A percentile compares a stretch with the other conserved stretches of the same genome.
phyloP scores from a whole-genome alignment of 2,329 filamentous ascomycete species.

The Hirsutella minnesotensis region DNA sequence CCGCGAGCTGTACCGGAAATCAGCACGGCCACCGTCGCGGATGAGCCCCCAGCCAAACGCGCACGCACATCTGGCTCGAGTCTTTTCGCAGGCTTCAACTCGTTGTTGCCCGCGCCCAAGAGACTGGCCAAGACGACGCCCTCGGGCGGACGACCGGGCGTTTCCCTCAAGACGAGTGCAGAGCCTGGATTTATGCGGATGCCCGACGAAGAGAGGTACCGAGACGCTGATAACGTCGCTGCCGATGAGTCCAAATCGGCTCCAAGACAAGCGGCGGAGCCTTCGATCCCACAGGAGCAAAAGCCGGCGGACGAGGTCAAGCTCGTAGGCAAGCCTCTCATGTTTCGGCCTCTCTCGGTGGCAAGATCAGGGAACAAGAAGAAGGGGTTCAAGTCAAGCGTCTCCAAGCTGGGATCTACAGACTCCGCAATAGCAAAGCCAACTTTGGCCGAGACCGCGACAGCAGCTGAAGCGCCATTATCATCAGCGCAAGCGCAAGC shows the following conservation, averaged over 20 bases:
- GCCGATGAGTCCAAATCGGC: conserved; percentile 19
- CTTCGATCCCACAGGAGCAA: conserved; percentile 42
- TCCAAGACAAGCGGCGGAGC: conserved; percentile 27
- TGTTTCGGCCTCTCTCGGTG: conserved; percentile 85
- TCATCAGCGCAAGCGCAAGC: conserved; percentile 11
- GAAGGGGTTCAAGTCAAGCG: conserved; percentile 26
- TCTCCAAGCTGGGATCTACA: conserved; percentile 5
- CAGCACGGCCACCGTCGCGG: conserved; percentile 20
- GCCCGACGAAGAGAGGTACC: conserved; percentile 15
- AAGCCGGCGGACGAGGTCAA: conserved; percentile 54
- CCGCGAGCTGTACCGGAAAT: conserved; percentile 34
- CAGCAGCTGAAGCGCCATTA: conserved; percentile 5
- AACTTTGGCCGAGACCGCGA: conserved; percentile 1
- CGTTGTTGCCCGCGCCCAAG: conserved; percentile 79
- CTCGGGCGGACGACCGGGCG: conserved; percentile 17
- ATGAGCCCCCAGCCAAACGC: conserved; percentile 55
- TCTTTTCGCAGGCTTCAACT: conserved; percentile 71
- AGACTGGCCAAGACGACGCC: conserved; percentile 25
- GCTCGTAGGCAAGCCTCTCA: conserved; percentile 65
- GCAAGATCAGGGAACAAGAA: conserved; percentile 63
- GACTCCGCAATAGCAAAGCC: conserved; percentile 1
- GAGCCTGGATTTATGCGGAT: conserved; percentile 68
- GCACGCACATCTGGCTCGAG: conserved; percentile 44
- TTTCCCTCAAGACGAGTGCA: conserved; percentile 73
- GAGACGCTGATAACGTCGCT: conserved; percentile 8